Percentiles rank a stretch among this genome's conserved stretches.
Conservation (phyloP, 169 alveolate genomes). For the Plasmodium malariae region DNA sequence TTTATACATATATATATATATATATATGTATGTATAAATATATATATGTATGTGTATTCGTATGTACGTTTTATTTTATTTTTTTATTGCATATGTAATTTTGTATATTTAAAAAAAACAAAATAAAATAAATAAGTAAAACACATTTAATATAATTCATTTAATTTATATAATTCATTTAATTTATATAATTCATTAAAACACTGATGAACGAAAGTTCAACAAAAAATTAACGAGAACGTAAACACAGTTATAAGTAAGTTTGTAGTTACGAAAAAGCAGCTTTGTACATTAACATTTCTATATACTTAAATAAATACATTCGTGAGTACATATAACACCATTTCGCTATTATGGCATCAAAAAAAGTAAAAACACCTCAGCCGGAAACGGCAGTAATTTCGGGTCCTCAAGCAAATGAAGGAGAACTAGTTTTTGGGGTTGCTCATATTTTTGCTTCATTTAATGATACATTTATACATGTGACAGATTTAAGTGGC, state of each 20-base stretch:
- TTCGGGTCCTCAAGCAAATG: conserved; percentile 91
- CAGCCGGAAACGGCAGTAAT: conserved; percentile 78
- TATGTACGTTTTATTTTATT: no score
- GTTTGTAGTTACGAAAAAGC: no score
- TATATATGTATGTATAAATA: background rate
- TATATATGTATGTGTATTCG: background rate
- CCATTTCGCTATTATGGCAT: no score
- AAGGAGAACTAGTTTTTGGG: conserved; percentile 97
- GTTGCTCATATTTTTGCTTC: conserved; percentile 99
- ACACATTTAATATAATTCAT: no score
- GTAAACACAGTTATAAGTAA: no score
- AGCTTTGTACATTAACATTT: no score
- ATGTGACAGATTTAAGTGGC: conserved; percentile 99
- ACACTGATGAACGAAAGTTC: no score
- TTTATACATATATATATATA: background rate
- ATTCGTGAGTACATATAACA: no score
- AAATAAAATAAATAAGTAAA: no score
- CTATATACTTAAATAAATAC: no score
- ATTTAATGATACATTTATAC: conserved; percentile 99
- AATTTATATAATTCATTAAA: background rate
- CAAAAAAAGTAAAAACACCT: conserved; percentile 69
- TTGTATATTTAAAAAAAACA: no score
- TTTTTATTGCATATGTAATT: background rate
- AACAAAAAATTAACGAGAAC: no score
- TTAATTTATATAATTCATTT: background rate